A percentile compares a stretch with the other conserved stretches of the same genome.
Evolutionary conservation across 257 asterid genomes (phyloP).

Genomic region (Catharanthus roseus): DNA sequence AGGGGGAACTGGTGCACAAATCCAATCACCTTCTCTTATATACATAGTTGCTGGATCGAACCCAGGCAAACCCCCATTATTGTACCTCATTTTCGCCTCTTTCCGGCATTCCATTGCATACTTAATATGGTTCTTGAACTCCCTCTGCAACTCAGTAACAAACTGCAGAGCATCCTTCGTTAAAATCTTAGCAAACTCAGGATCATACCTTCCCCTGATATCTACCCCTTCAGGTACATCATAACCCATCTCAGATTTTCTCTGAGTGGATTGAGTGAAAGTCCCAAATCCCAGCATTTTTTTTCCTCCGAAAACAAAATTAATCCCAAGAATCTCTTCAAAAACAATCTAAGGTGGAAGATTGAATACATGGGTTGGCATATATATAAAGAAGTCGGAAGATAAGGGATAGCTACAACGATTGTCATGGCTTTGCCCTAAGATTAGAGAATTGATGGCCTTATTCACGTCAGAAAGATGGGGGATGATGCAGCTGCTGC

Average conservation of each 20-base stretch:
- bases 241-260: slow-evolving; percentile 35
- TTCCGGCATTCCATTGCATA: slow-evolving; percentile 76
- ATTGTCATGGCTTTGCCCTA: slow-evolving; percentile 18
- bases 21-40: slow-evolving; percentile 68
- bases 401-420: slow-evolving; percentile 29
- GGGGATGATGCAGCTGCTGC: slow-evolving; percentile 15
- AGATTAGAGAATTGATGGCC: slow-evolving; percentile 26
- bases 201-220: slow-evolving; percentile 72
- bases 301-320: neutral
- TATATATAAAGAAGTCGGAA: neutral
- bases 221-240: slow-evolving; percentile 84
- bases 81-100: slow-evolving; percentile 61
- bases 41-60: slow-evolving; percentile 75
- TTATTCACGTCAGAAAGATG: slow-evolving; percentile 35
- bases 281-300: slow-evolving; percentile 62
- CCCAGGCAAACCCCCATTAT: slow-evolving; percentile 57
- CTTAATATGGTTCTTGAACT: slow-evolving; percentile 55
- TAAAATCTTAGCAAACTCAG: slow-evolving; percentile 51
- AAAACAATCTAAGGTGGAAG: neutral
- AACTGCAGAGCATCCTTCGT: slow-evolving; percentile 64
- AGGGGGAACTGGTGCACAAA: slow-evolving; percentile 60
- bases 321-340: neutral
- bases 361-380: neutral
- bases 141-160: slow-evolving; percentile 69
- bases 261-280: slow-evolving; percentile 29